Evolutionary conservation across 148 eudicot species (phyloP).

Genomic region (Nepenthes gracilis): DNA sequence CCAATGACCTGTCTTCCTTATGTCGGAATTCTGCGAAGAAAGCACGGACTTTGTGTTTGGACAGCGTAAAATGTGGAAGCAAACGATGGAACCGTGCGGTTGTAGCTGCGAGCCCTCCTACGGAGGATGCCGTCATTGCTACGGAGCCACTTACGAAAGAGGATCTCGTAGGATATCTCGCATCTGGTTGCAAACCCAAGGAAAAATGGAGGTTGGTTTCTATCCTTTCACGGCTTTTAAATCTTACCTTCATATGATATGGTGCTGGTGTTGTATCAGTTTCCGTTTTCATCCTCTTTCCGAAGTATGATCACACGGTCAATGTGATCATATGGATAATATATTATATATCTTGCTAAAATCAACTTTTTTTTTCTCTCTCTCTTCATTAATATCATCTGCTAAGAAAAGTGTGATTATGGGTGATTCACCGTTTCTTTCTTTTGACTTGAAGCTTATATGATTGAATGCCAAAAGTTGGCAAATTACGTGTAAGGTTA

Average conservation of each 20-base stretch:
- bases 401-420: too few relatives aligned
- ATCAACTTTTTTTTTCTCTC: too few relatives aligned
- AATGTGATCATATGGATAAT: neutral
- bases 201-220: constrained; percentile 75
- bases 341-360: neutral
- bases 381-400: too few relatives aligned
- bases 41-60: constrained; percentile 17
- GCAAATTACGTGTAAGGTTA: too few relatives aligned
- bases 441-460: too few relatives aligned
- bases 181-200: constrained; percentile 98
- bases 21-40: constrained; percentile 21
- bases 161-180: constrained; percentile 79
- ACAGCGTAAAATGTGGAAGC: constrained; percentile 9
- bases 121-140: constrained; percentile 61
- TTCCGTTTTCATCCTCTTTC: neutral
- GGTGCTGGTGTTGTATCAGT: neutral
- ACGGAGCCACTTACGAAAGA: constrained; percentile 88
- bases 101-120: constrained; percentile 93
- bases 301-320: neutral
- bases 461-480: too few relatives aligned
- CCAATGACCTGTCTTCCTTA: constrained; percentile 10
- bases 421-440: too few relatives aligned
- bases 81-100: constrained; percentile 29
- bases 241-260: too few relatives aligned
- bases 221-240: neutral